Base-by-base conservation (phyloP, 495 filamentous ascomycete species). In the Podospora tetraspora region DNA sequence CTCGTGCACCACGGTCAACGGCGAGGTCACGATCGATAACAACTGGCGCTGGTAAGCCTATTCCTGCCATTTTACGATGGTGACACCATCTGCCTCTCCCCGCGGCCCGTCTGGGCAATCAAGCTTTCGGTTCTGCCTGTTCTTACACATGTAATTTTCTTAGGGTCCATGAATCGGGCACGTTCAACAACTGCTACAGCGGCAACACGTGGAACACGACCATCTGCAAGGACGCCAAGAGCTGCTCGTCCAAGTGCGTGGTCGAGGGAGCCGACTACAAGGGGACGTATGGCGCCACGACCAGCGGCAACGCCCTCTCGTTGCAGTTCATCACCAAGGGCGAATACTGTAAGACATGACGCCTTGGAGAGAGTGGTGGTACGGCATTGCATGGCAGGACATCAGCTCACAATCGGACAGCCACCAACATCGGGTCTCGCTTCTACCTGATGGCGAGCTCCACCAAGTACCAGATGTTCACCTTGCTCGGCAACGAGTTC, bases 401-500 rank as follows among this genome's bases (percentile, higher is more conserved):
- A 21, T 30, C 21, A 27, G 21, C 29, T n/a, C 8, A 27, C 43
- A 59, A 32, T 57, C 27, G 2, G 22, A 62, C 27, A 73, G 73
- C 71, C 60, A 82, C 80, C 72, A 82, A 82, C 75, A 79, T 82
- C 67, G 81, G 80, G 59, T 81, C 84, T 57, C 82, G 85, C 61
- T 70, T 84, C 70, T 87, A 87, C 77, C 75, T 87, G 22, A 84
- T 87, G 84, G 80, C 74, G 61, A 73, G 74, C 30, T 75, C 75
- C 62, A 74, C 75, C 74, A 83, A 83, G 69, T 87, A 87, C 79
- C 76, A 86, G 75, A 84, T 81, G 74, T 85, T 86, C 75, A 80
- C 78, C 9, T 77, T 86, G 4, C 70, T 78, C 66, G 81, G 80
- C 71, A 83, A 83, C 72, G 84, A 87, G 77, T 85, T 87, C 76